These are phyloP conservation scores for Amniculicola lignicola DNA, from an alignment of 495 filamentous ascomycete genomes.

Conservation along the genomic window DNA sequence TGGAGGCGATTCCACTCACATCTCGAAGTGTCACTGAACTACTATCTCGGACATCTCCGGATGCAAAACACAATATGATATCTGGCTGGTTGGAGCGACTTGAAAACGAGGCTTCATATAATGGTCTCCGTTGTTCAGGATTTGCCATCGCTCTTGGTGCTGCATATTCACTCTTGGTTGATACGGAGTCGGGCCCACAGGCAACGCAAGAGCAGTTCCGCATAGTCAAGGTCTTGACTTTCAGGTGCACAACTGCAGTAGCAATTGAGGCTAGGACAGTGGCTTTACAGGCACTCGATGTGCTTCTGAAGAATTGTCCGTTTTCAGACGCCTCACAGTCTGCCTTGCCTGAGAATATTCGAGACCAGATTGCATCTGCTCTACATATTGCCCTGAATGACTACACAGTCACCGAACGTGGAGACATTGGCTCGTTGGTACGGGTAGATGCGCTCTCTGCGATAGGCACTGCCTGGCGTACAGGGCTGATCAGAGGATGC, in stretches of 20 bases:
- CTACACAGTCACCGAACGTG: conserved; percentile 80
- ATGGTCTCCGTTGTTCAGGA: conserved; percentile 24
- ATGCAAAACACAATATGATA: conserved; percentile 4
- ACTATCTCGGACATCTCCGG: background rate
- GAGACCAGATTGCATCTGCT: conserved; percentile 29
- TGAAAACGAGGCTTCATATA: conserved; percentile 29
- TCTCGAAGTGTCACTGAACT: conserved; percentile 11
- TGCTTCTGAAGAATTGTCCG: conserved; percentile 8
- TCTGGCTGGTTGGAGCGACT: conserved; percentile 20
- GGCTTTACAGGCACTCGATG: conserved; percentile 21
- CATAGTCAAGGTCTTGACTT: conserved; percentile 28
- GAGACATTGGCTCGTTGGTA: conserved; percentile 84
- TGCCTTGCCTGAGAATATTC: background rate
- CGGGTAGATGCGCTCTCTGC: conserved; percentile 73
- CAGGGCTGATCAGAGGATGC: conserved; percentile 34
- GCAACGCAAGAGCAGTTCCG: conserved; percentile 6
- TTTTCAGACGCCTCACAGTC: background rate
- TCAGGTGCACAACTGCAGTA: conserved; percentile 28
- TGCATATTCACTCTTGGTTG: conserved; percentile 13
- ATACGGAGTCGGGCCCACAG: background rate
- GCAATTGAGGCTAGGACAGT: conserved; percentile 29
- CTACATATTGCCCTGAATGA: conserved; percentile 60
- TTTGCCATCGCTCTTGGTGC: conserved; percentile 32
- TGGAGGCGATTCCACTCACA: conserved; percentile 26
- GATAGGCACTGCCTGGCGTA: conserved; percentile 38